Percentiles rank a stretch among this genome's conserved stretches.
These are phyloP conservation scores for Talaromyces stipitatus DNA, from an alignment of 495 filamentous ascomycete genomes.

Conservation along the genomic window DNA sequence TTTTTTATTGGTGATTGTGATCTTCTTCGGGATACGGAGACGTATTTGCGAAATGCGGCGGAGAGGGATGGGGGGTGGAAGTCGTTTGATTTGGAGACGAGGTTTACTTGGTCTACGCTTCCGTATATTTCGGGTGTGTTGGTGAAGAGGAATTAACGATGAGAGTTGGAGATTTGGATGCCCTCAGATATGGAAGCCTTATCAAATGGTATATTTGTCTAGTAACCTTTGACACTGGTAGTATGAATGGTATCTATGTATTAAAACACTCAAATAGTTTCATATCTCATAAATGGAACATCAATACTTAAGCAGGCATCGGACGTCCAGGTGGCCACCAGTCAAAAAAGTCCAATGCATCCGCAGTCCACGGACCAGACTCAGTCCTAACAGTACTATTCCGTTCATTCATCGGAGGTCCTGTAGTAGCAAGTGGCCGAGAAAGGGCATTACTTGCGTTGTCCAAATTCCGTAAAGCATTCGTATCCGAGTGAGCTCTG, in stretches of 20 bases:
- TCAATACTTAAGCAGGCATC: constrained; percentile 17
- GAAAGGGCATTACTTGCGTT: not conserved
- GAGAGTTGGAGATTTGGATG: not conserved
- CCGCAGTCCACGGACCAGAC: constrained; percentile 46
- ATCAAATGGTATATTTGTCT: not conserved
- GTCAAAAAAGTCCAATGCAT: constrained; percentile 53
- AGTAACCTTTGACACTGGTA: not conserved
- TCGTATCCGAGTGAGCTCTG: constrained; percentile 4
- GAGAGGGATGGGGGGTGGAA: constrained; percentile 45
- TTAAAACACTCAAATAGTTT: not conserved
- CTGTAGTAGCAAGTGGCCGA: not conserved
- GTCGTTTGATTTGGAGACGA: constrained; percentile 42
- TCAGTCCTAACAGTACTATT: not conserved
- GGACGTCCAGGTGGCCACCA: constrained; percentile 39
- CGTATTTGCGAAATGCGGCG: constrained; percentile 37
- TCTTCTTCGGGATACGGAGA: constrained; percentile 48
- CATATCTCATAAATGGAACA: constrained; percentile 1
- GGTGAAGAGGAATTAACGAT: constrained; percentile 33
- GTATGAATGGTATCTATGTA: not conserved
- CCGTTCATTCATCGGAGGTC: not conserved
- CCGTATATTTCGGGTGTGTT: constrained; percentile 51
- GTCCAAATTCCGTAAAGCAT: not conserved
- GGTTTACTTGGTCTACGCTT: constrained; percentile 38
- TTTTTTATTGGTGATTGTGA: constrained; percentile 52
- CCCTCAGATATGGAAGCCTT: not conserved